Percentiles rank a stretch among this genome's conserved stretches.
phyloP scores from a whole-genome alignment of 2,329 filamentous ascomycete species.

The Fonsecaea pedrosoi region DNA sequence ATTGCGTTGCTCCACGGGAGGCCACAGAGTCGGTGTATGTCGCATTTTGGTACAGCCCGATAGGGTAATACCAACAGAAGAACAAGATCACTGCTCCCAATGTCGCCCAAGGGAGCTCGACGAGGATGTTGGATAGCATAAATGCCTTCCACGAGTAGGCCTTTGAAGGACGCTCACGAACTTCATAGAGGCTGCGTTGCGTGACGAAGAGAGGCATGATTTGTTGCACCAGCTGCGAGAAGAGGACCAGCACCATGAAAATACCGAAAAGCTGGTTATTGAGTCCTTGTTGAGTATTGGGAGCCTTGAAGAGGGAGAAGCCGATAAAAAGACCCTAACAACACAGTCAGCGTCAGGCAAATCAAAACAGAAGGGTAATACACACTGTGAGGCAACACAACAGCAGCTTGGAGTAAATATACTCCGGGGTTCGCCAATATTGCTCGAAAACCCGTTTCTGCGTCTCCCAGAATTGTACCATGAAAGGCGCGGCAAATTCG shows the following conservation, averaged over 20 bases:
- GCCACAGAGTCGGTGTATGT: slow-evolving; percentile 69
- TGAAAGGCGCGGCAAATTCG: slow-evolving; percentile 82
- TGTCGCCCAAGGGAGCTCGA: slow-evolving; percentile 72
- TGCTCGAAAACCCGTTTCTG: slow-evolving; percentile 81
- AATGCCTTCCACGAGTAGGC: slow-evolving; percentile 79
- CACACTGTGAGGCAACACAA: slow-evolving; percentile 65
- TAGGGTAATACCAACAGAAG: slow-evolving; percentile 72
- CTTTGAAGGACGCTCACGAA: slow-evolving; percentile 68
- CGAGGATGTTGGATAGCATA: slow-evolving; percentile 72
- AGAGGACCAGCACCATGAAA: slow-evolving; percentile 40
- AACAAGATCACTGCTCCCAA: slow-evolving; percentile 69
- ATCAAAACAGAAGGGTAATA: background rate
- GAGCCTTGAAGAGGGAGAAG: slow-evolving; percentile 37
- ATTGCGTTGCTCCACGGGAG: slow-evolving; percentile 77
- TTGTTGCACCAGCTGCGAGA: slow-evolving; percentile 48
- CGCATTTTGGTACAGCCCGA: slow-evolving; percentile 55
- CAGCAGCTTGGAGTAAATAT: slow-evolving; percentile 81
- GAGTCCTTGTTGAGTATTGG: slow-evolving; percentile 39
- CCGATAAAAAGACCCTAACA: slow-evolving; percentile 46
- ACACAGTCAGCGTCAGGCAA: slow-evolving; percentile 27
- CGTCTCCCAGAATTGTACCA: slow-evolving; percentile 70
- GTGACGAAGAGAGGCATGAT: slow-evolving; percentile 66
- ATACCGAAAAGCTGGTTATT: slow-evolving; percentile 41
- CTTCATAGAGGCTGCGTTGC: slow-evolving; percentile 66
- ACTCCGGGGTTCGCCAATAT: slow-evolving; percentile 83